phyloP scores from a whole-genome alignment of 768 basidiomycete genomes.

The Leccinum rimulosum region DNA sequence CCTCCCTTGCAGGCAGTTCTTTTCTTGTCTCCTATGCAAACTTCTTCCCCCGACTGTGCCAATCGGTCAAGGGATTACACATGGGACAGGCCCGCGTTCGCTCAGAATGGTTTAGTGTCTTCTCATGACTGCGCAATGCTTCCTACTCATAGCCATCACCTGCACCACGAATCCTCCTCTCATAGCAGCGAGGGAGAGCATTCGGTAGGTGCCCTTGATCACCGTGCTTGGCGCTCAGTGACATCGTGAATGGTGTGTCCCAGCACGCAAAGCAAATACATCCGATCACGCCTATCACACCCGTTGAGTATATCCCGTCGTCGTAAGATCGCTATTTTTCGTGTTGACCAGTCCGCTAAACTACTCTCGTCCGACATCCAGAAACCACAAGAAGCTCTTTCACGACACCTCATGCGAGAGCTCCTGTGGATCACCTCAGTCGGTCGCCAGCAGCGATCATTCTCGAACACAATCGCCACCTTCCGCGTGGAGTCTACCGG shows the following conservation, averaged over 20 bases:
- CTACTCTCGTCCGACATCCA: slow-evolving; percentile 9
- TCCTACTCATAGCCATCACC: slow-evolving; percentile 32
- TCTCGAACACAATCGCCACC: slow-evolving; percentile 50
- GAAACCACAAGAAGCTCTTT: slow-evolving; percentile 33
- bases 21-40: slow-evolving; percentile 30
- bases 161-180: slow-evolving; percentile 20
- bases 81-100: slow-evolving; percentile 33
- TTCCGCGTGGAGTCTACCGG: slow-evolving; percentile 39
- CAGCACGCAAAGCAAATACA: slow-evolving; percentile 31
- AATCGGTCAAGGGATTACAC: slow-evolving; percentile 32
- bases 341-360: slow-evolving; percentile 12
- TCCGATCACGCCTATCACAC: slow-evolving; percentile 37
- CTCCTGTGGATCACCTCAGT: slow-evolving; percentile 30
- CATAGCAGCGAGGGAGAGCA: slow-evolving; percentile 28
- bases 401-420: slow-evolving; percentile 32
- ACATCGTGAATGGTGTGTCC: slow-evolving; percentile 11
- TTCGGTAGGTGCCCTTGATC: slow-evolving; percentile 22
- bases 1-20: slow-evolving; percentile 22
- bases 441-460: slow-evolving; percentile 41
- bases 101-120: slow-evolving; percentile 39
- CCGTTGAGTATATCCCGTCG: slow-evolving; percentile 33
- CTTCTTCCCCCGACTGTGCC: slow-evolving; percentile 24
- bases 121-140: slow-evolving; percentile 34
- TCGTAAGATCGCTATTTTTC: slow-evolving; percentile 26
- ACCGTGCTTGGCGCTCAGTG: slow-evolving; percentile 8